These are phyloP conservation scores for Endoconidiophora laricicola DNA, from an alignment of 2,329 filamentous ascomycete genomes.

Conservation along the genomic window DNA sequence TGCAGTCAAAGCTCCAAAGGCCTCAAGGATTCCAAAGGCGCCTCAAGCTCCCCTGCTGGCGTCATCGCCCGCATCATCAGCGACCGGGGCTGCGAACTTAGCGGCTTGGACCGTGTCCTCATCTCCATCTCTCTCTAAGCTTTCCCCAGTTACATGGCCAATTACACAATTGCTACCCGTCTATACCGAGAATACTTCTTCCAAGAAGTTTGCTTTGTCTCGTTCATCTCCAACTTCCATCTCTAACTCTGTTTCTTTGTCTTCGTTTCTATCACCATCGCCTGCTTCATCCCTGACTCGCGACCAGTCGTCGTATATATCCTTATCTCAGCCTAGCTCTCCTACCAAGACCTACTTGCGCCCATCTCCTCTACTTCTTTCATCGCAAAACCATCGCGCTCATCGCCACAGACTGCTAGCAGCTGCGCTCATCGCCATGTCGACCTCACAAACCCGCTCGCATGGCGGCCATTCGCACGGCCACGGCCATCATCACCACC, in stretches of 20 bases:
- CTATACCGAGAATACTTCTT: not conserved
- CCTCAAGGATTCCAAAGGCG: not conserved
- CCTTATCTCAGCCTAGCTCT: conserved; percentile 12
- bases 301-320: not conserved
- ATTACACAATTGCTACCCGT: not conserved
- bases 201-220: not conserved
- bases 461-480: conserved; percentile 12
- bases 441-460: conserved; percentile 5
- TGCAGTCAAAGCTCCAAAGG: not conserved
- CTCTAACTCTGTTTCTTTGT: not conserved
- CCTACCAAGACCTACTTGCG: conserved; percentile 10
- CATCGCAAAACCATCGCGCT: not conserved
- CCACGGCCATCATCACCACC: conserved; percentile 55
- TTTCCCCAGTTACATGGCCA: conserved; percentile 3
- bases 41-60: conserved; percentile 4
- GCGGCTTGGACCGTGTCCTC: not conserved
- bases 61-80: conserved; percentile 1
- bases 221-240: not conserved
- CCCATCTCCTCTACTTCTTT: conserved; percentile 1
- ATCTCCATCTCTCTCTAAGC: not conserved
- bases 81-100: not conserved
- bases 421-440: conserved; percentile 5
- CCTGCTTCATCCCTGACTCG: not conserved
- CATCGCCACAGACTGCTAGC: conserved; percentile 2
- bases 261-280: conserved; percentile 6